Percentiles rank a stretch among this genome's conserved stretches.
phyloP scores from a whole-genome alignment of 345 rosid genomes.

The Hibiscus mutabilis region DNA sequence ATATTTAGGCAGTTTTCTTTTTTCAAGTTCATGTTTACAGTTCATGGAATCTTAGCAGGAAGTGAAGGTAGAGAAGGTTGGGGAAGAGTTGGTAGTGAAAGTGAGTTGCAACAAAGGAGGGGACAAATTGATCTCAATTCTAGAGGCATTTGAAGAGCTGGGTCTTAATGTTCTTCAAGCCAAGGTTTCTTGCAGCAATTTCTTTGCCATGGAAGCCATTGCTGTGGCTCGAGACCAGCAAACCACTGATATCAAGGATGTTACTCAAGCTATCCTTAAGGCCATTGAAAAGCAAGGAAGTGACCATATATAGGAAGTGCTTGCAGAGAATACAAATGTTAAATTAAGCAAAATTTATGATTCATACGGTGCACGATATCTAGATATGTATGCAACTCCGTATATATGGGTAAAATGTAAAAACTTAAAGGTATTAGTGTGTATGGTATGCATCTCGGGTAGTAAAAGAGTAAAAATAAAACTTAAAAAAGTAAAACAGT shows the following conservation, averaged over 20 bases:
- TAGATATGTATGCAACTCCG: neutral
- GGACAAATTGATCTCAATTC: constrained; percentile 39
- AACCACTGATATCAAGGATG: constrained; percentile 25
- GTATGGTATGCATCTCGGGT: too few relatives aligned
- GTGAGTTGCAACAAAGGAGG: constrained; percentile 42
- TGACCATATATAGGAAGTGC: neutral
- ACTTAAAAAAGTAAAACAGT: too few relatives aligned
- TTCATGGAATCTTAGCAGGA: constrained; percentile 25
- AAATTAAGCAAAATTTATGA: neutral
- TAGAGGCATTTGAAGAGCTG: constrained; percentile 70
- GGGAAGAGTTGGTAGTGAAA: constrained; percentile 36
- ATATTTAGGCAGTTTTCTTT: neutral
- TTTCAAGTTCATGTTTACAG: neutral
- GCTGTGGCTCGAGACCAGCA: constrained; percentile 37
- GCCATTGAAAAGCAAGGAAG: constrained; percentile 33
- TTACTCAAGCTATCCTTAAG: constrained; percentile 33
- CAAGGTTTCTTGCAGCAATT: constrained; percentile 38
- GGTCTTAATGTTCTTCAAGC: constrained; percentile 56
- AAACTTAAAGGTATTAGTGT: too few relatives aligned
- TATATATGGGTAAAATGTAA: too few relatives aligned
- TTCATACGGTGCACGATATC: neutral
- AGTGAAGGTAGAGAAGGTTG: constrained; percentile 58
- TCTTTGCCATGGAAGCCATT: constrained; percentile 66
- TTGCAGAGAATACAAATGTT: neutral
- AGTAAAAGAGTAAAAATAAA: too few relatives aligned